Base-by-base conservation (phyloP, 2,329 filamentous ascomycete species). In the Pseudopyrenochaeta lycopersici region DNA sequence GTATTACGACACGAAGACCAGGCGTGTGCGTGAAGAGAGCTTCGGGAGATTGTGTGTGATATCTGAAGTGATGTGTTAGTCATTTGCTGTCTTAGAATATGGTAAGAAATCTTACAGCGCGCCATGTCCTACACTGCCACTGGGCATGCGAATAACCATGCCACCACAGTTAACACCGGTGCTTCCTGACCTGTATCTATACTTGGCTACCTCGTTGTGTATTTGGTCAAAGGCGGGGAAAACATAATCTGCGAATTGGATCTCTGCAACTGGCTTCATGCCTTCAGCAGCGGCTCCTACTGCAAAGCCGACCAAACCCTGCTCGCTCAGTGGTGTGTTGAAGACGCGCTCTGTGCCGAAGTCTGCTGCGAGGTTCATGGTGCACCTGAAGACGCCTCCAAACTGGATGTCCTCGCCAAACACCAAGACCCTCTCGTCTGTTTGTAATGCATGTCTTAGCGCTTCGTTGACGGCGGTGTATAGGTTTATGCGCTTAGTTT, bases 331-430 rank as follows among this genome's bases (percentile, higher is more conserved):
- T 0, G 95, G 95, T 15, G 93, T 98, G 77, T 99, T 98, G 82
- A 99, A 99, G 30, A 99, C 93, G 52, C 95, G 84, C 52, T 95
- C 90, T 2, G 86, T 84, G 7, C 95, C 95, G 74, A 95, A 96
- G 50, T 91, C 91, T 58, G 92, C 90, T 29, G 92, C 88, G 14
- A 99, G 83, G 66, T 93, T 91, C 87, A 95, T 94, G 29, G 91
- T 94, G 77, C 92, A 97, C 51, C 95, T 86, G 72, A 99, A 99
- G 14, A 99, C 95, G 48, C 95, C 95, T 36, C 95, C 95, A 67
- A 99, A 99, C 12, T 95, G 91, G 7, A 99, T 92, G 72, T 99
- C 95, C 77, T 99, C 95, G 36, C 95, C 95, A 68, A 99, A 99
- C 9, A 99, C 84, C 51, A 98, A 80, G 18, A 97, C 92, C 15